Evolutionary conservation across 2,329 filamentous ascomycete genomes (phyloP), one percentile per base, ranked within the genome.

Genomic region (Colletotrichum sp.): DNA sequence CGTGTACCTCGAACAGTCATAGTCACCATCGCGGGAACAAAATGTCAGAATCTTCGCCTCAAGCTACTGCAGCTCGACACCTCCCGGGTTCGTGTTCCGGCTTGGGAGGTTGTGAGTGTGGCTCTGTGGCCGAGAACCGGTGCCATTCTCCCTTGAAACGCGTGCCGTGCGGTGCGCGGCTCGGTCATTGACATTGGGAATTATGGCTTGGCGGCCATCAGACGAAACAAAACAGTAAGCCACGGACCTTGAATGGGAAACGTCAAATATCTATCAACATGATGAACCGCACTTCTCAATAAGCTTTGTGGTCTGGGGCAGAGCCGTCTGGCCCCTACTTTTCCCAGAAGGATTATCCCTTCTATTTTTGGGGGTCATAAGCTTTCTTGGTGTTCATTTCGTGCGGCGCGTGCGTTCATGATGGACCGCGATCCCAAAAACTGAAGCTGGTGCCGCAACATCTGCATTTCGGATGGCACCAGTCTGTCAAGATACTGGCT

Each of bases 221-320:
- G 74, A 76, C 70, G 74, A 76, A 76, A 76, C 74, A 52, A 69
- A 69, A 69, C 49, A n/a, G 16, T 11, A 29, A 61, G 15, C 19
- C 74, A 76, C 70, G 59, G 74, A 69, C 70, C 57, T n/a, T 36
- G 32, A 25, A 19, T 25, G 49, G 19, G 29, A 74, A 57, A 57
- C 63, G 39, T 72, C 70, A 25, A 49, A 27, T 59, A 22, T 63
- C 32, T 11, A 30, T 44, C 32, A 39, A 49, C 27, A 16, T 25
- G n/a, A 30, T 25, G 34, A 39, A 39, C 4, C 44, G 22, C 4
- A 52, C 11, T 52, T 0, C 7, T 22, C 44, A 61, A 32, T 61
- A 19, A 61, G 30, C 61, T 64, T 64, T 32, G 12, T 8, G 0
- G 22, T 68, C 12, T 59, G 34, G 25, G 34, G 13, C 1, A 12